Evolutionary conservation across 106 monocot species (phyloP), one percentile per base, ranked within the genome.

Genomic region (Xerophyta viscosa): DNA sequence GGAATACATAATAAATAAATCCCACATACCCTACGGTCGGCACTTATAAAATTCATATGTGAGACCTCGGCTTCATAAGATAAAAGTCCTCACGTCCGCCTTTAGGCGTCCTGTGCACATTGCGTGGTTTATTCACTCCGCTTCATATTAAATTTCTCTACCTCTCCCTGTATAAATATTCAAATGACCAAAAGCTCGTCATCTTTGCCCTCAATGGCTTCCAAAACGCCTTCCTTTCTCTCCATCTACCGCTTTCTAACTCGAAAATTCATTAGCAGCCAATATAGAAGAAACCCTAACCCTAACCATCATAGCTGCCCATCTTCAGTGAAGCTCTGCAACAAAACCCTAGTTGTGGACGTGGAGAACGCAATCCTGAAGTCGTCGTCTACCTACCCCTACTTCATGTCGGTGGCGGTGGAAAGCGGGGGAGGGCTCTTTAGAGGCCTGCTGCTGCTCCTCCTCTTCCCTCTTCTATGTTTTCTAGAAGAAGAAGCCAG

Each of bases 351-450:
- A 8, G 57, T 83, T 9, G 33, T 70, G 22, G 80, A 90, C 19
- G 56, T 90, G 29, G 84, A 90, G 39, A 71, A 77, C n/a, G 66
- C 58, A 3, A 53, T 90, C 0, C 64, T 90, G 2, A 56, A 68
- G 27, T 71, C 77, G 2, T 41, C 70, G 3, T 74, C 71, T 36
- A 62, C 57, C 41, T 90, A 84, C 62, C 80, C 84, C 20, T 90
- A 90, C 77, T 84, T 90, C 74, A 84, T 90, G 90, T 51, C 81
- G 29, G 83, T 84, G 28, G 90, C 90, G 15, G 17, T 90, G 29
- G 90, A 90, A 49, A 80, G 63, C 8, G 90, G 90, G 18, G 43
- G 74, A 43, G 43, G 74, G 45, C 57, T 77, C 29, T 15, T 81
- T 1, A 70, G 90, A 24, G 84, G 68, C 0, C 53, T 90, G 20